Evolutionary conservation across 2,329 filamentous ascomycete species (phyloP), one percentile per base, ranked within the genome.

Genomic region (Neopestalotiopsis rosae): DNA sequence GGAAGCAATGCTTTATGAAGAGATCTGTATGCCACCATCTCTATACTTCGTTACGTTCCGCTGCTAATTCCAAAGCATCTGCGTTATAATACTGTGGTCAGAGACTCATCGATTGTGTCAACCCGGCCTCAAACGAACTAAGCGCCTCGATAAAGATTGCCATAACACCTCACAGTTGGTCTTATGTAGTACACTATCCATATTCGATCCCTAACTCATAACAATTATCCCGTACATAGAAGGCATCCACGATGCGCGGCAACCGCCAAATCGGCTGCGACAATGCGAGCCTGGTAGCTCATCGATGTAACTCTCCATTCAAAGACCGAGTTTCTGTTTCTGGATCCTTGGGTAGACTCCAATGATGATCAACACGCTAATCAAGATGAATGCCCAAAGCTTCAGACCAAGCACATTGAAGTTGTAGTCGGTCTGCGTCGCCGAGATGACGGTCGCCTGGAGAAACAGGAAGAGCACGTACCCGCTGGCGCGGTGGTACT

Each of bases 291-390:
- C 45, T 52, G 20, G 2, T n/a, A 20, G 20, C 17, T n/a, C 14
- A 52, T 7, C 9, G 1, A n/a, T 52, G 3, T 52, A 20, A 52
- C 7, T 7, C 3, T 4, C 17, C 30, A 10, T 5, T 74, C 52
- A 81, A 65, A 89, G 78, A 0, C 94, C 93, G 69, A 98, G 84
- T 85, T 98, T 98, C 71, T 89, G 87, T 82, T 92, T 89, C 84
- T 94, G 93, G 71, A 98, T 90, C 71, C 95, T 88, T 7, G 95
- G 91, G 69, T 92, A 85, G 17, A 97, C 81, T 0, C 96, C 95
- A 24, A 89, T 74, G 10, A 96, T 76, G 38, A 94, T 84, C 49
- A 98, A 78, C 13, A 91, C 83, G 4, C 86, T 83, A 1, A 91
- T 86, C n/a, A 94, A 77, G 59, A 93, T 78, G 2, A 94, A 86